These are phyloP conservation scores for Fraxinus paxiana DNA, from an alignment of 305 asterid genomes.

Conservation along the genomic window DNA sequence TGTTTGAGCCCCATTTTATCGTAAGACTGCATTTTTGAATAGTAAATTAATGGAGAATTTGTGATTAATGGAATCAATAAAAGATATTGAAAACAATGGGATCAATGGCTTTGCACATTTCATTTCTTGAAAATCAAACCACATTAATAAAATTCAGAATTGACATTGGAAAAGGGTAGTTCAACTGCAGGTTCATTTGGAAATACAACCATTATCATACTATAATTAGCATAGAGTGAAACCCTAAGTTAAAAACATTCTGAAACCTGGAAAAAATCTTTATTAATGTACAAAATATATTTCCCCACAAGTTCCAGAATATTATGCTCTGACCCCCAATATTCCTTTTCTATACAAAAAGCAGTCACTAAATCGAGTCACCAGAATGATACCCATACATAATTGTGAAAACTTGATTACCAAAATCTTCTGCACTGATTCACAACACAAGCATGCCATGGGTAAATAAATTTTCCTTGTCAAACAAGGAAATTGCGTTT, in stretches of 20 bases:
- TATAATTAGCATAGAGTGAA: not conserved
- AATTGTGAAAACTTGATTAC: slow-evolving; percentile 23
- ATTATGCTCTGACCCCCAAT: slow-evolving; percentile 20
- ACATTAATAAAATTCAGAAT: not conserved
- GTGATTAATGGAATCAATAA: too few species aligned
- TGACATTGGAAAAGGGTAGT: not conserved
- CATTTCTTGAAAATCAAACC: not conserved
- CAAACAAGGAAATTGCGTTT: slow-evolving; percentile 27
- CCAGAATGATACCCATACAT: slow-evolving; percentile 35
- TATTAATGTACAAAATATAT: not conserved
- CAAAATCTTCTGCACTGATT: slow-evolving; percentile 12
- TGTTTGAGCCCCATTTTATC: too few species aligned
- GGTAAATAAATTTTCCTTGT: slow-evolving; percentile 19
- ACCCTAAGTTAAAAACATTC: not conserved
- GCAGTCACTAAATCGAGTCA: slow-evolving; percentile 14
- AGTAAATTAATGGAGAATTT: too few species aligned
- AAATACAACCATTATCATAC: not conserved
- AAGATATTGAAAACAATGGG: too few species aligned
- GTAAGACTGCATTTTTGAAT: too few species aligned
- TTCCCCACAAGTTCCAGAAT: slow-evolving; percentile 13
- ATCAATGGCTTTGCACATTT: not conserved
- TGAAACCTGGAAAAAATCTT: slow-evolving; percentile 7
- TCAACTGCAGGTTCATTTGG: not conserved
- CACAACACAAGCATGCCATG: not conserved
- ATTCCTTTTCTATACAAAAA: slow-evolving; percentile 25